Conservation (phyloP, 257 asterid genomes). For the Solanum bulbocastanum region DNA sequence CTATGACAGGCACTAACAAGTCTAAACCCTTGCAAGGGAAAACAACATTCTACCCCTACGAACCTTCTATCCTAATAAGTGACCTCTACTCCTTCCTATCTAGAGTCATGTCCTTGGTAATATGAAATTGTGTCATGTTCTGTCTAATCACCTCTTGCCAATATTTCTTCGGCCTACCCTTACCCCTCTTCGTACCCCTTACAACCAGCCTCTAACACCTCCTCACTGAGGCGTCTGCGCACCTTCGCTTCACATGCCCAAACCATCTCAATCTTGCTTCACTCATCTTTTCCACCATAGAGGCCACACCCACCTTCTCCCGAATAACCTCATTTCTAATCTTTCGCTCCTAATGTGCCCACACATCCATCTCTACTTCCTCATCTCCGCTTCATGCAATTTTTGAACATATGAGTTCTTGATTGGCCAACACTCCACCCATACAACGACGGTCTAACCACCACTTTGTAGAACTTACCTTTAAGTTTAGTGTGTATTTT, state of each 20-base stretch:
- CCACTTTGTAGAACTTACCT: neutral
- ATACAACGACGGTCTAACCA: neutral
- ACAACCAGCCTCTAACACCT: neutral
- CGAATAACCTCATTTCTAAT: neutral
- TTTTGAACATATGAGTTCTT: neutral
- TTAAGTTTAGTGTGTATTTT: neutral
- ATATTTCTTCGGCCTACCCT: neutral
- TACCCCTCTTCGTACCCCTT: neutral
- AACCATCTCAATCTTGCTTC: neutral
- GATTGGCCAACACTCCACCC: neutral
- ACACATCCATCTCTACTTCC: neutral
- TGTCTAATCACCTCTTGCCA: neutral
- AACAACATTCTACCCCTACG: neutral
- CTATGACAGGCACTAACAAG: no score
- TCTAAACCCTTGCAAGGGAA: no score
- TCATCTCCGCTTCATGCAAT: neutral
- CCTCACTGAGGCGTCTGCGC: neutral
- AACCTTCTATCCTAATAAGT: neutral
- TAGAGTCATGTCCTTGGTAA: neutral
- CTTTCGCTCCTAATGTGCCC: neutral
- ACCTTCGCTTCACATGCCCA: neutral
- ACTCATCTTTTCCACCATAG: neutral
- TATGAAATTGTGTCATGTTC: neutral
- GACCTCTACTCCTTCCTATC: neutral
- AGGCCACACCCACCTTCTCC: neutral